Conservation (phyloP, 1,284 basidiomycete genomes). For the Pseudozyma pruni region DNA sequence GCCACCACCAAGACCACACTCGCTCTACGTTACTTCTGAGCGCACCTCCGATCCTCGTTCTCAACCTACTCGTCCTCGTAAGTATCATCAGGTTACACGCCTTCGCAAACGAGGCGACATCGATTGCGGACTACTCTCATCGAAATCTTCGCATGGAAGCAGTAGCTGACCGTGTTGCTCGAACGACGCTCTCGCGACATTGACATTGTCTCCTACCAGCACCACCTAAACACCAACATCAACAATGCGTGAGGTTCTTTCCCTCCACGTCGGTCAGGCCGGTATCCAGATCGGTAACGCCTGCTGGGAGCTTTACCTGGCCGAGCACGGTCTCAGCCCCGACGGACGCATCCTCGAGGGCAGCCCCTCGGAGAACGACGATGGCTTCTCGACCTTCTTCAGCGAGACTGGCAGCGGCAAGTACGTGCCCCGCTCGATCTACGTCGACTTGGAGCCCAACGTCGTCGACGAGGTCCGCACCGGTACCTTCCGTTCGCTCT, state of each 20-base stretch:
- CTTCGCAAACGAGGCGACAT: too few species aligned
- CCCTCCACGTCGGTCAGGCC: slow-evolving; percentile 92
- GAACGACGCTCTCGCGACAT: too few species aligned
- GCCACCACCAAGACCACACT: slow-evolving; percentile 40
- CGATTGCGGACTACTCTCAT: too few species aligned
- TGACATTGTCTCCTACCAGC: too few species aligned
- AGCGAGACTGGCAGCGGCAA: slow-evolving; percentile 70
- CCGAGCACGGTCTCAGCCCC: slow-evolving; percentile 87
- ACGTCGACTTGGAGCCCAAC: slow-evolving; percentile 93
- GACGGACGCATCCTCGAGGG: slow-evolving; percentile 71
- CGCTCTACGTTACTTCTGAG: slow-evolving; percentile 66
- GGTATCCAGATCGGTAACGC: slow-evolving; percentile 78
- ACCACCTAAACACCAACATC: slow-evolving; percentile 10
- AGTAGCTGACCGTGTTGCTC: slow-evolving; percentile 1
- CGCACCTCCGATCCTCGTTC: slow-evolving; percentile 22
- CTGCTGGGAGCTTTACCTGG: slow-evolving; percentile 90
- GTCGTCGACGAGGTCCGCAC: slow-evolving; percentile 96
- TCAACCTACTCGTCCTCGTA: slow-evolving; percentile 24
- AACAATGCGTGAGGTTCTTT: slow-evolving; percentile 77
- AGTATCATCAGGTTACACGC: slow-evolving; percentile 11
- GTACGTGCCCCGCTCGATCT: slow-evolving; percentile 96
- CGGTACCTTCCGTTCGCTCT: slow-evolving; percentile 91
- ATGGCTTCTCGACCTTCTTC: slow-evolving; percentile 92
- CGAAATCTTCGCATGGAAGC: too few species aligned
- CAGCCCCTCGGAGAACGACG: slow-evolving; percentile 80